phyloP scores from a whole-genome alignment of 441 rosid species.

The Monsonia emarginata region DNA sequence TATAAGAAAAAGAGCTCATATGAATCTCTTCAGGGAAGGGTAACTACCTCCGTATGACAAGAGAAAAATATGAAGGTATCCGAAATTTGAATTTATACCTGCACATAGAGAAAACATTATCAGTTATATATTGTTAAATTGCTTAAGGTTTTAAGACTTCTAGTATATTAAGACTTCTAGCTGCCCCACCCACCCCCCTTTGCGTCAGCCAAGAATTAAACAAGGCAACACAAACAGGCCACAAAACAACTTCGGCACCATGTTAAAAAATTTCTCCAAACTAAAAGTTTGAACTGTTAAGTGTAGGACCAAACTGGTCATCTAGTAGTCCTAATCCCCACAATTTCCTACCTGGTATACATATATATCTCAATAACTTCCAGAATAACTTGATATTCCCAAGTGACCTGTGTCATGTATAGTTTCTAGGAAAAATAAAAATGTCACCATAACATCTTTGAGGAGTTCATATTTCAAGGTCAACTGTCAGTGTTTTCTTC shows the following conservation, averaged over 20 bases:
- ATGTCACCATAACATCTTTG: background rate
- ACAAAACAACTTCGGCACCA: too few species aligned
- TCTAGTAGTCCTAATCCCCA: too few species aligned
- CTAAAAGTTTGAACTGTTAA: too few species aligned
- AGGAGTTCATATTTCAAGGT: background rate
- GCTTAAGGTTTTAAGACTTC: too few species aligned
- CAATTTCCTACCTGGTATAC: too few species aligned
- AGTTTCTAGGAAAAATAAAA: background rate
- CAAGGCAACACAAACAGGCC: too few species aligned
- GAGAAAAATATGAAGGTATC: slow-evolving; percentile 89
- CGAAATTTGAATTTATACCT: slow-evolving; percentile 95
- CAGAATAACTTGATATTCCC: background rate
- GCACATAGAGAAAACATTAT: slow-evolving; percentile 23
- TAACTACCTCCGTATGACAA: slow-evolving; percentile 80
- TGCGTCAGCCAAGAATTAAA: background rate
- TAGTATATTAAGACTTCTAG: too few species aligned
- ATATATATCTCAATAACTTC: too few species aligned
- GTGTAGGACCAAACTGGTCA: too few species aligned
- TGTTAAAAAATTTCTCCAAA: too few species aligned
- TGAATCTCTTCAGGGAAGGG: slow-evolving; percentile 5
- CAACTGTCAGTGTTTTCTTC: background rate
- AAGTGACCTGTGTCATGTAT: background rate
- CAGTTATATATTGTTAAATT: background rate
- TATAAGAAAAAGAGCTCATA: slow-evolving; percentile 5
- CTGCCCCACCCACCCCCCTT: too few species aligned